These are phyloP conservation scores for Cladosporium sp. DNA, from an alignment of 2,329 filamentous ascomycete genomes.

Conservation along the genomic window DNA sequence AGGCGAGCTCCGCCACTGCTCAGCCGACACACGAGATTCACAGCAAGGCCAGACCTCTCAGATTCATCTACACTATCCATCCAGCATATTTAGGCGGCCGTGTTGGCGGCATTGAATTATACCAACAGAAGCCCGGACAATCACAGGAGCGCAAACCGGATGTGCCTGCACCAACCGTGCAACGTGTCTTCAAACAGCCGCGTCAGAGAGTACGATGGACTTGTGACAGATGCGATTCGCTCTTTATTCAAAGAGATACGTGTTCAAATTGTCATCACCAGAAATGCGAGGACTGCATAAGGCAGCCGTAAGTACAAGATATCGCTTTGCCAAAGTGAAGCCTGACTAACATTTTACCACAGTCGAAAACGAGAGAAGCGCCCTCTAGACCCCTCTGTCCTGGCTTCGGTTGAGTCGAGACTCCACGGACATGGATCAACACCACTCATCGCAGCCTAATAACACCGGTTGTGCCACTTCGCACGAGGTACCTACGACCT, in stretches of 20 bases:
- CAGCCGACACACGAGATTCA: neutral
- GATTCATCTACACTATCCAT: constrained; percentile 7
- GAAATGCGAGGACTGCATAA: constrained; percentile 56
- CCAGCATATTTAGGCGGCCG: neutral
- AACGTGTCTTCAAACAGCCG: constrained; percentile 41
- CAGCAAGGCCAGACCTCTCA: neutral
- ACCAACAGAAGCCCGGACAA: constrained; percentile 16
- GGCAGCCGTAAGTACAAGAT: constrained; percentile 41
- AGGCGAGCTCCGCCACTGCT: neutral
- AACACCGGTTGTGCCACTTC: neutral
- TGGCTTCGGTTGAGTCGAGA: constrained; percentile 50
- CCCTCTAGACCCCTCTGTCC: constrained; percentile 56
- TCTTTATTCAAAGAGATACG: constrained; percentile 49
- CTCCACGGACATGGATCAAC: neutral
- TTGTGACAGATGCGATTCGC: constrained; percentile 61
- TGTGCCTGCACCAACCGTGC: constrained; percentile 22
- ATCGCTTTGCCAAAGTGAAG: constrained; percentile 1
- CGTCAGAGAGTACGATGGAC: constrained; percentile 42
- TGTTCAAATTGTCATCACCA: constrained; percentile 59
- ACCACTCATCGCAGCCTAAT: constrained; percentile 3
- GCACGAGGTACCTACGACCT: no score
- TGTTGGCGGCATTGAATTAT: constrained; percentile 8
- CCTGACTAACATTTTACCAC: constrained; percentile 18
- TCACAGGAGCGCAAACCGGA: constrained; percentile 1
- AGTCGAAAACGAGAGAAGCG: constrained; percentile 58